These are phyloP conservation scores for Thalassia testudinum DNA, from an alignment of 116 monocot genomes.

Conservation along the genomic window DNA sequence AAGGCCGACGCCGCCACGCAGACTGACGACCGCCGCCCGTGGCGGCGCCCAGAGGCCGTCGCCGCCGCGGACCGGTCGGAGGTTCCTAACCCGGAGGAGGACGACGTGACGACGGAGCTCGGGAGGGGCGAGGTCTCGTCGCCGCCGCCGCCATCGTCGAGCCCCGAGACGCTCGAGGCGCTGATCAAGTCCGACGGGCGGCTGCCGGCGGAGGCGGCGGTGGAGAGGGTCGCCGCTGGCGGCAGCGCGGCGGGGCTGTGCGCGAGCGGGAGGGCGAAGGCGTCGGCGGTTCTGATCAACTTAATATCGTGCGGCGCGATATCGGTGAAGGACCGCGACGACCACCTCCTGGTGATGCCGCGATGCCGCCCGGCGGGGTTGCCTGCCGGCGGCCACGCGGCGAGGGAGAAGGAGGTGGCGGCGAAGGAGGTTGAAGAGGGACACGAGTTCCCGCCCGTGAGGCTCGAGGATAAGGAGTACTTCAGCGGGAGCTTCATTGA, in stretches of 20 bases:
- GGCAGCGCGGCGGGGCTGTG: conserved; percentile 7
- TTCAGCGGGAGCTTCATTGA: conserved; percentile 80
- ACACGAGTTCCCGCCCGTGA: conserved; percentile 3
- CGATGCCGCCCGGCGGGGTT: conserved; percentile 15
- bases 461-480: conserved; percentile 52
- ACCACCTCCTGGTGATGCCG: conserved; percentile 8
- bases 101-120: conserved; percentile 20
- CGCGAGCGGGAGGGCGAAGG: conserved; percentile 32
- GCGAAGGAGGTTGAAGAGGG: neutral
- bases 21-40: conserved; percentile 40
- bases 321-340: conserved; percentile 28
- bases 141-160: conserved; percentile 58
- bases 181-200: conserved; percentile 4
- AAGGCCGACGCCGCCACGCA: conserved; percentile 62
- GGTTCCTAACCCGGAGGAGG: conserved; percentile 1
- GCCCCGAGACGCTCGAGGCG: conserved; percentile 47
- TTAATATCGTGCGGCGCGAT: conserved; percentile 76
- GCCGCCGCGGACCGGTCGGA: neutral
- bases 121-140: conserved; percentile 56
- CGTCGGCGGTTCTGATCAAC: conserved; percentile 73
- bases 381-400: neutral
- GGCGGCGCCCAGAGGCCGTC: neutral
- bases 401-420: conserved; percentile 1
- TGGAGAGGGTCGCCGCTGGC: conserved; percentile 3
- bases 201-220: neutral